These are phyloP conservation scores for Backusella westeae DNA, from an alignment of 192 early-diverging fungal genomes.

Conservation along the genomic window DNA sequence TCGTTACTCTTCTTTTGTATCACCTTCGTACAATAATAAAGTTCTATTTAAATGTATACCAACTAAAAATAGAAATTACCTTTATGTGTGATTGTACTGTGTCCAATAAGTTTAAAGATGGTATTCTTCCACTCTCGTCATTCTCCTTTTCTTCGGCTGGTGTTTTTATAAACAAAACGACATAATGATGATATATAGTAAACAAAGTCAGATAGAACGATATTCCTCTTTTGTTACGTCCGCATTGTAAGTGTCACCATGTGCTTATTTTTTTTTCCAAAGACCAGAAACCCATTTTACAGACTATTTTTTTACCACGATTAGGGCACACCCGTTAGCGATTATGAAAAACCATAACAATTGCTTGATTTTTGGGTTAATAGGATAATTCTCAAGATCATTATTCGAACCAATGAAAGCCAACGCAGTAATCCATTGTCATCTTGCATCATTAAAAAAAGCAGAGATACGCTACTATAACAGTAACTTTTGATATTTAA, in stretches of 20 bases:
- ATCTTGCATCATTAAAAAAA: background rate
- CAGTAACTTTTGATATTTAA: background rate
- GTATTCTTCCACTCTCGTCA: background rate
- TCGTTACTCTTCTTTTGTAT: background rate
- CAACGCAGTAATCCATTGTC: background rate
- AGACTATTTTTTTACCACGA: background rate
- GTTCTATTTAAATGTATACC: background rate
- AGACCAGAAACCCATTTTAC: background rate
- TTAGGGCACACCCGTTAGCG: background rate
- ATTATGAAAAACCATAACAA: background rate
- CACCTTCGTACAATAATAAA: background rate
- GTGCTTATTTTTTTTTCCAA: background rate
- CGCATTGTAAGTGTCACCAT: background rate
- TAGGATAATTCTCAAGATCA: background rate
- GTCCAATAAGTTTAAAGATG: background rate
- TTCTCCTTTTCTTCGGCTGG: background rate
- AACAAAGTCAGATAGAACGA: background rate
- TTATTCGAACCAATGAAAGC: background rate
- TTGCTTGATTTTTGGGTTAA: background rate
- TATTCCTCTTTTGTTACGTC: background rate
- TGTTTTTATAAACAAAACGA: background rate
- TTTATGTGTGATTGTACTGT: background rate
- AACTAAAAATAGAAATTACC: constrained; percentile 4
- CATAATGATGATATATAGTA: background rate
- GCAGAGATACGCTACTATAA: background rate